Conservation (phyloP, 371 early-diverging fungal genomes). For the Actinomortierella ambigua region DNA sequence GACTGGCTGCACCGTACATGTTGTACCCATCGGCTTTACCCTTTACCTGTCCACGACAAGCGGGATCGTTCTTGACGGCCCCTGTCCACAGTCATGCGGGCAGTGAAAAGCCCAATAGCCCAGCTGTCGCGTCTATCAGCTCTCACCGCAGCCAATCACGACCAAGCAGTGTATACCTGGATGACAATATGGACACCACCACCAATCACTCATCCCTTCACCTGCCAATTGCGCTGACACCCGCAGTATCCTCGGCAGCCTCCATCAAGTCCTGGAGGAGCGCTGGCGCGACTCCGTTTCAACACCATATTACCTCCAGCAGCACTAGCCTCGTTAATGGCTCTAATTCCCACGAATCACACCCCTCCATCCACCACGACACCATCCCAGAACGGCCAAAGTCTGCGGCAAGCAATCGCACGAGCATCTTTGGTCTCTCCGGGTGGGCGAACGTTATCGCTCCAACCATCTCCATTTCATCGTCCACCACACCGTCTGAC, state of each 20-base stretch:
- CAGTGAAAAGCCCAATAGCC: no score
- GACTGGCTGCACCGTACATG: constrained; percentile 23
- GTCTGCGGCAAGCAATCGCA: constrained; percentile 7
- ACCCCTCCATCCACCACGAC: no score
- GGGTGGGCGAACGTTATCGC: constrained; percentile 27
- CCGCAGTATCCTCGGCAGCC: no score
- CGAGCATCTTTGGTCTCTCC: constrained; percentile 38
- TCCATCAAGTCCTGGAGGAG: constrained; percentile 6
- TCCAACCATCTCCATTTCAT: constrained; percentile 27
- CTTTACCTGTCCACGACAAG: constrained; percentile 35
- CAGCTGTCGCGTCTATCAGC: no score
- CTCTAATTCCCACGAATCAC: no score
- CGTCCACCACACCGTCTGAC: constrained; percentile 5
- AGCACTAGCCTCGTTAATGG: neutral
- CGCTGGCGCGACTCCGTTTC: constrained; percentile 3
- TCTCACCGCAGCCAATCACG: constrained; percentile 29
- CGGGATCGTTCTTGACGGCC: constrained; percentile 8
- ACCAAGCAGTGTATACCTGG: constrained; percentile 46
- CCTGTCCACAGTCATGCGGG: no score
- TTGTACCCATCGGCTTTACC: constrained; percentile 35
- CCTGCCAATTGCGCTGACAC: no score
- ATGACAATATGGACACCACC: constrained; percentile 20
- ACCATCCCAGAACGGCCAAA: no score
- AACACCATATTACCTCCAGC: neutral
- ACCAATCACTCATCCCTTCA: no score